phyloP scores from a whole-genome alignment of 495 filamentous ascomycete species.

The Jackrogersella minutella region DNA sequence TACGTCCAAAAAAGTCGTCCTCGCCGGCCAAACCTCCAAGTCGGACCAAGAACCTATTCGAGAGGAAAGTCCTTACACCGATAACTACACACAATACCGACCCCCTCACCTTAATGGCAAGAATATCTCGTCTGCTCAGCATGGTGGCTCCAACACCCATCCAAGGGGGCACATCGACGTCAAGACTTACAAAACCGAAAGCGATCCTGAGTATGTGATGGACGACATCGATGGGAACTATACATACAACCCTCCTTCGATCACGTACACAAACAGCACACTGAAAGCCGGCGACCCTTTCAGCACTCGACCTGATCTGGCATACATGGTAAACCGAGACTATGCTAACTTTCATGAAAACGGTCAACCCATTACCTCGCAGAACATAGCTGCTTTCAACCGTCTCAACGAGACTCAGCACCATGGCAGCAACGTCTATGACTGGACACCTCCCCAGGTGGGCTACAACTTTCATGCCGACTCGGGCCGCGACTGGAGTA shows the following conservation, averaged over 20 bases:
- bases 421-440: slow-evolving; percentile 15
- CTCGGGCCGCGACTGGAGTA: slow-evolving; percentile 13
- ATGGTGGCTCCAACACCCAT: slow-evolving; percentile 10
- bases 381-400: slow-evolving; percentile 28
- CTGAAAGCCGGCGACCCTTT: slow-evolving; percentile 2
- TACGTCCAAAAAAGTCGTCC: background rate
- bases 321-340: slow-evolving; percentile 8
- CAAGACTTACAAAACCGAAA: background rate
- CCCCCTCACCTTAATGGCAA: slow-evolving; percentile 33
- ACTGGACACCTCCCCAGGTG: slow-evolving; percentile 19
- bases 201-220: background rate
- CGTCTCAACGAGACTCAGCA: background rate
- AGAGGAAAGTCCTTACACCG: background rate
- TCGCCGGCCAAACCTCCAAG: slow-evolving; percentile 3
- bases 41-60: background rate
- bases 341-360: background rate
- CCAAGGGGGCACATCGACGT: slow-evolving; percentile 5
- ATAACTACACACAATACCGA: slow-evolving; percentile 19
- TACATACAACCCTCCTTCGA: slow-evolving; percentile 10
- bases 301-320: background rate
- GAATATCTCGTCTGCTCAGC: slow-evolving; percentile 33
- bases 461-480: background rate
- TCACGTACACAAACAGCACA: slow-evolving; percentile 11
- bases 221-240: background rate
- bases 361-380: slow-evolving; percentile 11